phyloP scores from a whole-genome alignment of 176 grass and related monocot species.

The Cenchrus americanus region DNA sequence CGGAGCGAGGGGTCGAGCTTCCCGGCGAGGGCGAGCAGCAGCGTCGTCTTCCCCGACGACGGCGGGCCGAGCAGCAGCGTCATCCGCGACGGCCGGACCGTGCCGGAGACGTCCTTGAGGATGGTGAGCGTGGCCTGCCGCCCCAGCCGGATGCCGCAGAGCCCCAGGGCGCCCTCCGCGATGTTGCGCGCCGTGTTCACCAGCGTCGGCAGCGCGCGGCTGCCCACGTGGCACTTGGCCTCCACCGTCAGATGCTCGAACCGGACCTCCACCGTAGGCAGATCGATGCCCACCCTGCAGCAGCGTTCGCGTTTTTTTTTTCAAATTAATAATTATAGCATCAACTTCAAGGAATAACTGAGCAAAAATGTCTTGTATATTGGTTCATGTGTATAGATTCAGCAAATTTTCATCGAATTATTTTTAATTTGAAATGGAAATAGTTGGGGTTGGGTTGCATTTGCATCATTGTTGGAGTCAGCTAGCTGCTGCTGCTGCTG shows the following conservation, averaged over 20 bases:
- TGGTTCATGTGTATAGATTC: not conserved
- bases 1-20: conserved; percentile 77
- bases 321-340: not conserved
- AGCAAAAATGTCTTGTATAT: not conserved
- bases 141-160: conserved; percentile 48
- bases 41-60: conserved; percentile 94
- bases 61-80: conserved; percentile 91
- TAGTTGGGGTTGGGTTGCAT: not conserved
- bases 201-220: conserved; percentile 84
- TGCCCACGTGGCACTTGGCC: conserved; percentile 79
- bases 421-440: not conserved
- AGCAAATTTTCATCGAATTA: too few species aligned
- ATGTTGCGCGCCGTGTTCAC: conserved; percentile 75
- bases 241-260: conserved; percentile 77
- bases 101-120: conserved; percentile 69
- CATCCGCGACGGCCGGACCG: conserved; percentile 74
- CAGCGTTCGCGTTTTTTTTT: not conserved
- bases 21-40: conserved; percentile 83
- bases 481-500: not conserved
- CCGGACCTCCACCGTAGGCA: conserved; percentile 93
- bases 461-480: not conserved
- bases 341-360: not conserved
- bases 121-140: conserved; percentile 66
- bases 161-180: conserved; percentile 53
- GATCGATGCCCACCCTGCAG: conserved; percentile 86